Evolutionary conservation across 140 eudicot species (phyloP).

Genomic region (Flaveria floridana): DNA sequence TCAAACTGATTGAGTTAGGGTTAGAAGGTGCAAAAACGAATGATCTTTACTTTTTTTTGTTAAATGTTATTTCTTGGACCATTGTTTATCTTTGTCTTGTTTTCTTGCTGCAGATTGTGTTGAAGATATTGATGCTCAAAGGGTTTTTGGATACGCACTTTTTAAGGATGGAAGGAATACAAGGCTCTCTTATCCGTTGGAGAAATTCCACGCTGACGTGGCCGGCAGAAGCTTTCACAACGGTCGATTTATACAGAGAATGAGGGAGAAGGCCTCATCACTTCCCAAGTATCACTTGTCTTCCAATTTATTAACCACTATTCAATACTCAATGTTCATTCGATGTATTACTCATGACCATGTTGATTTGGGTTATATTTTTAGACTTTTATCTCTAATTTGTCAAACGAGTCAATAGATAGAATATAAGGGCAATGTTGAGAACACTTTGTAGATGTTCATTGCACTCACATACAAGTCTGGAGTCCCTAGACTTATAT

Average conservation of each 20-base stretch:
- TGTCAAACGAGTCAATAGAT: too few relatives aligned
- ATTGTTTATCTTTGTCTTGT: background rate
- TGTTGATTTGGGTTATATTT: too few relatives aligned
- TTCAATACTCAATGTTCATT: background rate
- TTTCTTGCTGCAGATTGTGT: background rate
- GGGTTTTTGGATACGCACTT: background rate
- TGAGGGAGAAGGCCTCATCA: background rate
- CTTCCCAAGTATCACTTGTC: background rate
- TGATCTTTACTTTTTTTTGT: background rate
- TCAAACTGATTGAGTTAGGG: conserved; percentile 1
- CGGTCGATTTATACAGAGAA: background rate
- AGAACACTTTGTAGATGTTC: too few relatives aligned
- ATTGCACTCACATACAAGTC: too few relatives aligned
- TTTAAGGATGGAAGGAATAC: background rate
- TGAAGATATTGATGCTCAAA: background rate
- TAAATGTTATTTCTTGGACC: background rate
- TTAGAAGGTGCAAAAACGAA: background rate
- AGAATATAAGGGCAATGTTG: too few relatives aligned
- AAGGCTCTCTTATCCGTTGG: background rate
- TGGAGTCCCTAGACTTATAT: too few relatives aligned
- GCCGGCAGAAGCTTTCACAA: background rate
- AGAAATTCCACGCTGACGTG: background rate
- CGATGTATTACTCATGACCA: too few relatives aligned
- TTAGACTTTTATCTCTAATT: too few relatives aligned
- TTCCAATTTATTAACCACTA: background rate